Base-by-base conservation (phyloP, 306 rosid genomes). In the Quercus aquifolioides region DNA sequence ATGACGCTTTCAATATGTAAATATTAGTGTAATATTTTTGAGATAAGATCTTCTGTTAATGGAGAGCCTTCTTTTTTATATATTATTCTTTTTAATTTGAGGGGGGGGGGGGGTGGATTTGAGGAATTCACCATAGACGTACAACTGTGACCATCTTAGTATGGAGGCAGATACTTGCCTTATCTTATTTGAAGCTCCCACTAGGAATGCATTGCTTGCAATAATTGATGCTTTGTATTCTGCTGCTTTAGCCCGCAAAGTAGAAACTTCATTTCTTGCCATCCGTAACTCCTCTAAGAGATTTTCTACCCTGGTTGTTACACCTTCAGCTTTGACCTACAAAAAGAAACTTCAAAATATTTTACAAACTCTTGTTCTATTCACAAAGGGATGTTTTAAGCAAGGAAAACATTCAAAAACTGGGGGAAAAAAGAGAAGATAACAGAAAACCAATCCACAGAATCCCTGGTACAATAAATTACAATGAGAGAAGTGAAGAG, bases 251-350 rank as follows among this genome's bases (percentile, higher is more conserved):
- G 91, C 91, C 43, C 95, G 91, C 84, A 94, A 84, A 60, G 87
- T 55, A 68, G 97, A 87, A 75, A 79, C 90, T 85, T 92, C 97
- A 49, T 88, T 92, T 87, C 92, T 89, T 7, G 82, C 89, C 71
- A 69, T 74, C 77, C 98, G 86, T 74, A 94, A 81, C 87, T 94
- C 97, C 89, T 89, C 96, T 58, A 87, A 59, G 59, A 95, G 91
- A 86, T 84, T 92, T 79, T 90, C 99, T 78, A 92, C 88, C 83
- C 99, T 90, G 35, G 84, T 68, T 26, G 89, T 89, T 67, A 92
- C 97, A 79, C 92, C 97, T 83, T 92, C 99, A 77, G 97, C 94
- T 90, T 95, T 95, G 73, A 84, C 97, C 99, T 92, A 80, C 83
- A 89, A 75, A 78, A 79, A 71, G 74, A 76, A 76, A 80, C 58